Percentiles rank a stretch among this genome's conserved stretches.
phyloP scores from a whole-genome alignment of 177 flowering plant genomes.

The Tripterygium wilfordii region DNA sequence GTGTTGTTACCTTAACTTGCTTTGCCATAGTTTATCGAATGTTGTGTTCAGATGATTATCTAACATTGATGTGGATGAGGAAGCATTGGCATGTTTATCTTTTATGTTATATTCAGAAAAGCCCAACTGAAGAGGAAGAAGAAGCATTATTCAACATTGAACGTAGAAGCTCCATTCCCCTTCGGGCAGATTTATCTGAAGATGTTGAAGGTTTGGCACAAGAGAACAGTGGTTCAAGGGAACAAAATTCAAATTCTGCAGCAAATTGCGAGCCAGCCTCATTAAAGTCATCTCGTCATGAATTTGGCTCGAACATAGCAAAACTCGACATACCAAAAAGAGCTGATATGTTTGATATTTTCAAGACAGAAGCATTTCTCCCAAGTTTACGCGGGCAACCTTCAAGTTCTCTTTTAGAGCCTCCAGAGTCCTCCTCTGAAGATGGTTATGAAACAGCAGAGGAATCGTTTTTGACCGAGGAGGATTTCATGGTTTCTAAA shows the following conservation, averaged over 20 bases:
- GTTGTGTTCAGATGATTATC: too few species aligned
- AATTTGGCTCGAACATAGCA: slow-evolving; percentile 27
- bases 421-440: slow-evolving; percentile 18
- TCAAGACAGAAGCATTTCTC: slow-evolving; percentile 12
- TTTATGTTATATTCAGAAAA: slow-evolving; percentile 38
- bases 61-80: too few species aligned
- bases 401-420: too few species aligned
- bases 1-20: too few species aligned
- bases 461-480: slow-evolving; percentile 38
- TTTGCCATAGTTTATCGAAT: too few species aligned
- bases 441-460: slow-evolving; percentile 53
- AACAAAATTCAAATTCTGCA: slow-evolving; percentile 10
- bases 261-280: slow-evolving; percentile 5
- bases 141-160: too few species aligned
- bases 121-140: slow-evolving; percentile 55
- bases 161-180: too few species aligned
- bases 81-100: too few species aligned
- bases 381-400: slow-evolving; percentile 4
- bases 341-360: slow-evolving; percentile 22
- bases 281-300: slow-evolving; percentile 23
- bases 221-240: slow-evolving; percentile 7
- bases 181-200: too few species aligned
- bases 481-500: slow-evolving; percentile 44
- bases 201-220: slow-evolving; percentile 3
- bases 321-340: slow-evolving; percentile 46